Base-by-base conservation (phyloP, 768 basidiomycete genomes). In the Phanerochaete sordida region DNA sequence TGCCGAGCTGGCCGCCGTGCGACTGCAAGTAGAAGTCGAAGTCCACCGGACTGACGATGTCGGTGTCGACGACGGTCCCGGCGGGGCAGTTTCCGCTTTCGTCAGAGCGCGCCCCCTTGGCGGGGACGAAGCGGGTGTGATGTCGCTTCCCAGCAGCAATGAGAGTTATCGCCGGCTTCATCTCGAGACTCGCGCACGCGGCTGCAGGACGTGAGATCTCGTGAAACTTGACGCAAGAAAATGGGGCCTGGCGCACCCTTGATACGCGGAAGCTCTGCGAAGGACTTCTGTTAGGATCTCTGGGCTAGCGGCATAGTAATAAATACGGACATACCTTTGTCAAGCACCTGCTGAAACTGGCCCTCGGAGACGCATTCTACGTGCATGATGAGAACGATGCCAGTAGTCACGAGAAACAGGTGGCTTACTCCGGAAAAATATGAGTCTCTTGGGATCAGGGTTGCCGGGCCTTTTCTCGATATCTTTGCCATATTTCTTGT, bases 71-170 rank as follows among this genome's bases (percentile, higher is more conserved):
- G 15, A 93, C 88, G 0, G 90, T 90, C 6, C 91, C 91, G 0
- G 91, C 89, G 1, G 80, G 82, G 65, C 84, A 86, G 66, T 93
- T 93, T 2, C 85, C 87, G 58, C 84, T 87, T 54, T 76, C 79
- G 64, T 93, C 91, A 0, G 75, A 35, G 16, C 19, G 30, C n/a
- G n/a, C n/a, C 23, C 82, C 9, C 6, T 69, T 68, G 43, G 58
- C 65, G 0, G 85, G 85, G 76, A 88, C 87, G 72, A 87, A 81
- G 68, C 84, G 77, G 53, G 86, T 78, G 56, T 87, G 87, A 67
- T 89, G 87, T 2, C 87, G 80, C 68, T 93, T 94, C 16, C 89
- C 91, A 7, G 93, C 91, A 26, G 93, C 77, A 53, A 93, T 81
- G 24, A 93, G 74, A 0, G 92, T 93, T 28, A 93, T 88, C 55